Evolutionary conservation across 2,329 filamentous ascomycete genomes (phyloP).

Genomic region (Zasmidium angulare): DNA sequence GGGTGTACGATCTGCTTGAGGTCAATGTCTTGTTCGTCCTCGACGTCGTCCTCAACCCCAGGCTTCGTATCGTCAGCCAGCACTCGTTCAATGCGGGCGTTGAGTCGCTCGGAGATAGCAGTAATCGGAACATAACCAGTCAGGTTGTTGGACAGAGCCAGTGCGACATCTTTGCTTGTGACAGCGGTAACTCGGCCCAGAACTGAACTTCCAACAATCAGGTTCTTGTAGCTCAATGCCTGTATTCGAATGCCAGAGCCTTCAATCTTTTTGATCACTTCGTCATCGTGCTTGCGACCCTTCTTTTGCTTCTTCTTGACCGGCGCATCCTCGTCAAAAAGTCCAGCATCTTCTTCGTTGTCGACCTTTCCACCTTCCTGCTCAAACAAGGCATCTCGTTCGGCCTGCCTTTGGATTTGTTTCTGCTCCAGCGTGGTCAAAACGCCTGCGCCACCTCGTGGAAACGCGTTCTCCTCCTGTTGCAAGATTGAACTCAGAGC

Average conservation of each 20-base stretch:
- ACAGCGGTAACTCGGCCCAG: slow-evolving; percentile 84
- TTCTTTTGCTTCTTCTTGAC: slow-evolving; percentile 53
- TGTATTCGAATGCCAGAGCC: slow-evolving; percentile 67
- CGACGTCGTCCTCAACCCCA: slow-evolving; percentile 55
- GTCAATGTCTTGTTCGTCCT: slow-evolving; percentile 62
- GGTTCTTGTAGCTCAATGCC: slow-evolving; percentile 73
- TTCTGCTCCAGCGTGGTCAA: slow-evolving; percentile 93
- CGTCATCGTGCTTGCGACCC: slow-evolving; percentile 35
- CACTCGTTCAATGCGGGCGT: slow-evolving; percentile 68
- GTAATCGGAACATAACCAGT: slow-evolving; percentile 86
- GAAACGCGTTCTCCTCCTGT: slow-evolving; percentile 87
- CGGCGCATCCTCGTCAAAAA: slow-evolving; percentile 42
- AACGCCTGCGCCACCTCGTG: slow-evolving; percentile 85
- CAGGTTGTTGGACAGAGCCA: slow-evolving; percentile 90
- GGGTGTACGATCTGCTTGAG: slow-evolving; percentile 72
- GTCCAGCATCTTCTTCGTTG: slow-evolving; percentile 53
- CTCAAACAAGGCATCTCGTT: slow-evolving; percentile 87
- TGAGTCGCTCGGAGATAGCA: slow-evolving; percentile 81
- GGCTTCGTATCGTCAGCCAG: slow-evolving; percentile 57
- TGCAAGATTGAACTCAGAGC: slow-evolving; percentile 50
- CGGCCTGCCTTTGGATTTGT: slow-evolving; percentile 92
- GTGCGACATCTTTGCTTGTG: slow-evolving; percentile 72
- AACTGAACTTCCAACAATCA: slow-evolving; percentile 81
- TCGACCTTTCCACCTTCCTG: slow-evolving; percentile 64
- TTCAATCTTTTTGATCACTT: slow-evolving; percentile 42